phyloP scores from a whole-genome alignment of 1,139 yeast genomes.

The Suhomyces taliae region DNA sequence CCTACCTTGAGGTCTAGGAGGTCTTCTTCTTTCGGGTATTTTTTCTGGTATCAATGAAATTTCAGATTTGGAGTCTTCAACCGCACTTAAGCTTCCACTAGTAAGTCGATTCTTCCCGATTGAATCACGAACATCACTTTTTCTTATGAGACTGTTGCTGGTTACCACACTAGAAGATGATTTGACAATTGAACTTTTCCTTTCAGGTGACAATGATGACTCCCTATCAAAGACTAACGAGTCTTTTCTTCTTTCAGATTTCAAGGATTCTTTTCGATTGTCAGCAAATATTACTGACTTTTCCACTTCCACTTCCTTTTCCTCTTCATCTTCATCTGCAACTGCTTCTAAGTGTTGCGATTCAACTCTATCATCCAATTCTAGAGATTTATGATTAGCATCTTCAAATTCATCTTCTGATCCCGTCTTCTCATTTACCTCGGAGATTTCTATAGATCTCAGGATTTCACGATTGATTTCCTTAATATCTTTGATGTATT shows the following conservation, averaged over 20 bases:
- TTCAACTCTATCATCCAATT: neutral
- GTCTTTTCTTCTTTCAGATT: neutral
- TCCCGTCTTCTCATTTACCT: neutral
- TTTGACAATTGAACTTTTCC: too few relatives aligned
- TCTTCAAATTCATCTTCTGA: neutral
- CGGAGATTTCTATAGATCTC: conserved; percentile 14
- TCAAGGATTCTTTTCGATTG: neutral
- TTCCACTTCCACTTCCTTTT: conserved; percentile 1
- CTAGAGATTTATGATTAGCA: neutral
- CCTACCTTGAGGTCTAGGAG: neutral
- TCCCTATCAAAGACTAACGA: neutral
- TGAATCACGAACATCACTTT: neutral
- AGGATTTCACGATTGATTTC: conserved; percentile 18
- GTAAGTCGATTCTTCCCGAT: neutral
- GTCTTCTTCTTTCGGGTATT: neutral
- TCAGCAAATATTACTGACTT: neutral
- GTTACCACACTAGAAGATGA: too few relatives aligned
- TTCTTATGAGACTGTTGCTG: too few relatives aligned
- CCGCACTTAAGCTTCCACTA: neutral
- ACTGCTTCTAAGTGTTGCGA: neutral
- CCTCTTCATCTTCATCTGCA: neutral
- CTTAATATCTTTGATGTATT: conserved; percentile 21
- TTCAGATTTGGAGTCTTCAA: neutral
- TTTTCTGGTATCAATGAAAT: neutral
- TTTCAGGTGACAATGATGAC: neutral